Percentiles rank a stretch among this genome's conserved stretches.
Conservation (phyloP, 129 eudicot genomes). For the Mikania micrantha region DNA sequence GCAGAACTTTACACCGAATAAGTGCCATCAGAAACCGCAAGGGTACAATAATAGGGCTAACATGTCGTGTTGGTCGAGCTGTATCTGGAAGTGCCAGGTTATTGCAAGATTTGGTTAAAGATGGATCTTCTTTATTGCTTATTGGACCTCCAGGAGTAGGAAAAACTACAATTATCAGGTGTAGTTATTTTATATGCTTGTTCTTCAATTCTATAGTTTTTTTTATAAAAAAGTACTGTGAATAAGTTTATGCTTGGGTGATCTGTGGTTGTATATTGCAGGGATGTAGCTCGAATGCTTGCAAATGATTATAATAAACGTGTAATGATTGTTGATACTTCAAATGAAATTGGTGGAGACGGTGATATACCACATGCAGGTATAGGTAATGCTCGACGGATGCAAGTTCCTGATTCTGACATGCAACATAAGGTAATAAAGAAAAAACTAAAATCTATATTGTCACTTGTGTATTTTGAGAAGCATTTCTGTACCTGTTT, state of each 20-base stretch:
- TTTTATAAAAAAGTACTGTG: not conserved
- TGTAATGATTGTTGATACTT: slow-evolving; percentile 96
- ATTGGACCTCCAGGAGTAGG: slow-evolving; percentile 99
- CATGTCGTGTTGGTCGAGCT: slow-evolving; percentile 98
- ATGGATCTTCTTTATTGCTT: slow-evolving; percentile 85
- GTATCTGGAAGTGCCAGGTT: slow-evolving; percentile 86
- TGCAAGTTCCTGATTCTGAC: slow-evolving; percentile 92
- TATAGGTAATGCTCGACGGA: slow-evolving; percentile 86
- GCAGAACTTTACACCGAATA: slow-evolving; percentile 93
- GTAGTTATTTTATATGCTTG: slow-evolving; percentile 1
- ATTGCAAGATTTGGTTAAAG: slow-evolving; percentile 77
- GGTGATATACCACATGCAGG: slow-evolving; percentile 98
- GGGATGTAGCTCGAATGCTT: slow-evolving; percentile 98
- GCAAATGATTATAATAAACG: slow-evolving; percentile 84
- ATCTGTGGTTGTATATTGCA: slow-evolving; percentile 19
- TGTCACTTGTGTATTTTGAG: not conserved
- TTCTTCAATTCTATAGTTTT: not conserved
- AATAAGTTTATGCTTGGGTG: not conserved
- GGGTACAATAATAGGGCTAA: slow-evolving; percentile 77
- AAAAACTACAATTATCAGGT: slow-evolving; percentile 94
- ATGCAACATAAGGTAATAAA: slow-evolving; percentile 72
- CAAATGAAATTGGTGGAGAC: slow-evolving; percentile 97
- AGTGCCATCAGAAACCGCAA: slow-evolving; percentile 90
- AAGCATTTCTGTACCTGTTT: not conserved
- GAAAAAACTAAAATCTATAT: not conserved